phyloP scores from a whole-genome alignment of 169 alveolate genomes.

The Plasmodium inui region DNA sequence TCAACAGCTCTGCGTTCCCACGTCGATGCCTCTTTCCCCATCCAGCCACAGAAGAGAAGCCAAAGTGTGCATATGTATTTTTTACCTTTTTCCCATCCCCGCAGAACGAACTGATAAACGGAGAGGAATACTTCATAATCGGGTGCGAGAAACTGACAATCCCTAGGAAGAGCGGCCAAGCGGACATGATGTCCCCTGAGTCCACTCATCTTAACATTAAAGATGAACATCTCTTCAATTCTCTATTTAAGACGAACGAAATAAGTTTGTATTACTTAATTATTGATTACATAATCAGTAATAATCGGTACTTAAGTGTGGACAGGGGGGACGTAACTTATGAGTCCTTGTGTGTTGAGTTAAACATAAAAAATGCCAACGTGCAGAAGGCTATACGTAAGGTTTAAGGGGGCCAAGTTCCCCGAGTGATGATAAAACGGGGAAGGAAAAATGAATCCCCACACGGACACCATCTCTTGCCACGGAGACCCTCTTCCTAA shows the following conservation, averaged over 20 bases:
- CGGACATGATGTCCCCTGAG: background rate
- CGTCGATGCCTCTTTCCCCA: background rate
- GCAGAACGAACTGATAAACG: slow-evolving; percentile 64
- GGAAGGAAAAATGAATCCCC: background rate
- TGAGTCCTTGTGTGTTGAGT: slow-evolving; percentile 40
- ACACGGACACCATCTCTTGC: background rate
- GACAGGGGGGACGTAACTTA: slow-evolving; percentile 27
- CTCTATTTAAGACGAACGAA: slow-evolving; percentile 50
- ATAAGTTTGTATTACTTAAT: slow-evolving; percentile 57
- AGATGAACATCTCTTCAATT: slow-evolving; percentile 64
- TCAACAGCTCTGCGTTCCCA: background rate
- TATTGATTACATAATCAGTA: slow-evolving; percentile 41
- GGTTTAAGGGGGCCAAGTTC: background rate
- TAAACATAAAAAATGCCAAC: slow-evolving; percentile 50
- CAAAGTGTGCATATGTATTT: background rate
- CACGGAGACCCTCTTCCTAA: background rate
- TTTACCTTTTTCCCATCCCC: background rate
- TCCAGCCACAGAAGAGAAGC: background rate
- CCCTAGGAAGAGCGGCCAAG: background rate
- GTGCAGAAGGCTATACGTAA: slow-evolving; percentile 64
- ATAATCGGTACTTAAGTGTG: slow-evolving; percentile 48
- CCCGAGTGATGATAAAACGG: background rate
- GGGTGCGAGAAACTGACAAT: slow-evolving; percentile 27
- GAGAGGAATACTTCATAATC: slow-evolving; percentile 59
- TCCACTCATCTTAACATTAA: background rate